Evolutionary conservation across 1,284 basidiomycete species (phyloP).

Genomic region (Anthracocystis panici-leucophaei): DNA sequence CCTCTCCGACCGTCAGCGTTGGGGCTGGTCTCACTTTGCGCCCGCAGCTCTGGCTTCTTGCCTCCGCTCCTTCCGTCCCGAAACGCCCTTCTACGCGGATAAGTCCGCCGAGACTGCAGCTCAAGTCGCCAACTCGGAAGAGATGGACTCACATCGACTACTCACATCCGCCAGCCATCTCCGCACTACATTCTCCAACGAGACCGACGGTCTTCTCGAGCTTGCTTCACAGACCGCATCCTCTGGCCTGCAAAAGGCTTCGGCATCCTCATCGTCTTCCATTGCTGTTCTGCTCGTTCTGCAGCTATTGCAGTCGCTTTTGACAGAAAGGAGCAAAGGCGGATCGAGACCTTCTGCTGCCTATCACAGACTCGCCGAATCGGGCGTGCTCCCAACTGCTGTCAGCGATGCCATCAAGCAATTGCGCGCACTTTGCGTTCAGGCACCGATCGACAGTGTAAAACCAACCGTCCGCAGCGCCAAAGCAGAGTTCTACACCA

Average conservation of each 20-base stretch:
- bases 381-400: constrained; percentile 38
- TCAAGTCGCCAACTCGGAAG: constrained; percentile 33
- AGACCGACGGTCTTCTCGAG: constrained; percentile 44
- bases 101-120: constrained; percentile 31
- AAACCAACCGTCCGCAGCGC: constrained; percentile 9
- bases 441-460: constrained; percentile 37
- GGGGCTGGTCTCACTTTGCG: constrained; percentile 32
- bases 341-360: constrained; percentile 20
- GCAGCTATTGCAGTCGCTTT: constrained; percentile 32
- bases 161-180: constrained; percentile 39
- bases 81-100: constrained; percentile 22
- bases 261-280: constrained; percentile 12
- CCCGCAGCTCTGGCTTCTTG: constrained; percentile 38
- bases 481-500: constrained; percentile 47
- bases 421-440: constrained; percentile 38
- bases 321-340: constrained; percentile 15
- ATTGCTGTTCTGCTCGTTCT: constrained; percentile 25
- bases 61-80: constrained; percentile 28
- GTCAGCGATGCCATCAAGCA: constrained; percentile 36
- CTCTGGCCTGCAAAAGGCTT: constrained; percentile 9
- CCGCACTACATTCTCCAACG: constrained; percentile 40
- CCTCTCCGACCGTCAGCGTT: constrained; percentile 34
- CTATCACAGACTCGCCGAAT: constrained; percentile 33
- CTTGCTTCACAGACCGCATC: constrained; percentile 26
- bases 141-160: constrained; percentile 47